phyloP scores from a whole-genome alignment of 441 rosid genomes.

The Breynia disticha region DNA sequence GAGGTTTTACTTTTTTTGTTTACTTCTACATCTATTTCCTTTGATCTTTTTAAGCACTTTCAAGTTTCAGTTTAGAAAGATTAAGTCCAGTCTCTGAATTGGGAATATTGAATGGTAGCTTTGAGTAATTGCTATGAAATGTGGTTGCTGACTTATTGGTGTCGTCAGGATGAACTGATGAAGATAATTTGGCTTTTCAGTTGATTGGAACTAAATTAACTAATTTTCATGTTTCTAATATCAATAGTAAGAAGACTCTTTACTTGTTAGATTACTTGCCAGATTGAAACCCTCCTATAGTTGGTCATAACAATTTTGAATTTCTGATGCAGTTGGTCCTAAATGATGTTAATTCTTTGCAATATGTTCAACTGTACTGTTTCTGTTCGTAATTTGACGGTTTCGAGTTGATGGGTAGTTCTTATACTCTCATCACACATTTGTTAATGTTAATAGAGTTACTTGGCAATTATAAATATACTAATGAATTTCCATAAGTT shows the following conservation, averaged over 20 bases:
- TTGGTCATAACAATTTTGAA: no score
- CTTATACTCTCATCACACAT: no score
- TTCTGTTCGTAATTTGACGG: no score
- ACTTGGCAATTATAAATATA: no score
- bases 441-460: no score
- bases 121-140: background rate
- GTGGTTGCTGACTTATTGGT: background rate
- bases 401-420: no score
- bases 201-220: background rate
- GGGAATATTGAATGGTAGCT: background rate
- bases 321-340: no score
- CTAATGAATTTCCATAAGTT: background rate
- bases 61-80: background rate
- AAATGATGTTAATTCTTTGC: no score
- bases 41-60: slow-evolving; percentile 1
- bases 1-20: slow-evolving; percentile 24
- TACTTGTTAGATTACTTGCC: no score
- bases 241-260: background rate
- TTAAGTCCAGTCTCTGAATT: background rate
- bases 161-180: background rate
- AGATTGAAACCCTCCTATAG: no score
- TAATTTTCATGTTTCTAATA: background rate
- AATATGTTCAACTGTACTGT: no score
- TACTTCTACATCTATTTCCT: background rate
- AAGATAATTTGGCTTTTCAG: background rate